Evolutionary conservation across 768 basidiomycete genomes (phyloP), one percentile per base, ranked within the genome.

Genomic region (Boletus sp.): DNA sequence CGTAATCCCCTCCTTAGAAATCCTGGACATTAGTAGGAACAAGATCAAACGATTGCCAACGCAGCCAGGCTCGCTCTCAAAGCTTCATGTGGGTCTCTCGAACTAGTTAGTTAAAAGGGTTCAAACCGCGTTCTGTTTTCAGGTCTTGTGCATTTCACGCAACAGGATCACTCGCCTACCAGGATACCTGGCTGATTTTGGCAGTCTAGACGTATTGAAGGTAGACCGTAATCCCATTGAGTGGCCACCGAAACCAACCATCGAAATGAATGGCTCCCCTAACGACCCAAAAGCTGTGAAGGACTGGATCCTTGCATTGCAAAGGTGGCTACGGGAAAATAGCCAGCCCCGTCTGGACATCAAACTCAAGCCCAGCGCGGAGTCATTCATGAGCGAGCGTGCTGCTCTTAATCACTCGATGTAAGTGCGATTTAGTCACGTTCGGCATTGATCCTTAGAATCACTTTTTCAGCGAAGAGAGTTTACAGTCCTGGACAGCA

Each of bases 1-100:
- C 42, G 74, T 83, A 17, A 84, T 98, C 75, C 83, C 87, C 4
- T 87, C 87, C 7, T 78, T 99, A 51, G 96, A 99, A 72, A 96
- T 94, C 54, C 75, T 99, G 58, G 97, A 99, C 70, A 80, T 99
- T 40, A 94, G 92, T 59, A 85, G 90, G 60, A 99, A 99, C 74
- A 91, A 87, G 72, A 83, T 99, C 61, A 85, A 81, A 67, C 75
- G 78, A 46, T 75, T 98, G 21, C 97, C 97, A 11, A 72, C 81
- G 5, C 79, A 85, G 56, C 89, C 94, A 17, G 94, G 94, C 7
- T 80, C 84, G 7, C 79, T 99, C 38, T 70, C 80, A 47, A 81
- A 87, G 54, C 83, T 99, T 56, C 81, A 84, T 59, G 92, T 90
- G 68, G 23, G 79, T 67, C 30, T 27, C 27, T 54, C 14, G 30